Conservation (phyloP, 768 basidiomycete genomes). For the Macrolepiota dolichaula region DNA sequence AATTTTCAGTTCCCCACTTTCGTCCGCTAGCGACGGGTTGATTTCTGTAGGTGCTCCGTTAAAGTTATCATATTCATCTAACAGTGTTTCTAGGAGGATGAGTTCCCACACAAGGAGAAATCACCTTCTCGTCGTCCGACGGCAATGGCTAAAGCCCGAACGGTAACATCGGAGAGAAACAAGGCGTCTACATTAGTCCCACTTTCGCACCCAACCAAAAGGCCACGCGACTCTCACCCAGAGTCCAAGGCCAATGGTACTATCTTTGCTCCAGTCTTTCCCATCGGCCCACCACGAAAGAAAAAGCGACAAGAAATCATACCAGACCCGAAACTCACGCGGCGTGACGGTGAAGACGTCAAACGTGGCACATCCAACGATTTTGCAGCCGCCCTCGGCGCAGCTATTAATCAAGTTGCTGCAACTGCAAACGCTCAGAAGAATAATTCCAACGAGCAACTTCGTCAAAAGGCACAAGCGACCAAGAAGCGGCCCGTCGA, state of each 20-base stretch:
- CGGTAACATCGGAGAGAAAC: not conserved
- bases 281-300: conserved; percentile 3
- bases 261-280: not conserved
- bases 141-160: not conserved
- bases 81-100: not conserved
- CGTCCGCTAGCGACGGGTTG: not conserved
- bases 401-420: conserved; percentile 6
- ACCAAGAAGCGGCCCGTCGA: not conserved
- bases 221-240: not conserved
- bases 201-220: not conserved
- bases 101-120: not conserved
- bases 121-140: not conserved
- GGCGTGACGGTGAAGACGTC: not conserved
- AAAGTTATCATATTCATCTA: not conserved
- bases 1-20: not conserved
- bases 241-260: not conserved
- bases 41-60: not conserved
- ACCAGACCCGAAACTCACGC: not conserved
- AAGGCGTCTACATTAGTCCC: not conserved
- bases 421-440: not conserved
- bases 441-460: not conserved
- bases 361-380: not conserved
- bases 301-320: not conserved
- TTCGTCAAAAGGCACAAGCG: not conserved
- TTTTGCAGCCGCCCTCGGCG: conserved; percentile 6